Base-by-base conservation (phyloP, 805 yeast species). In the Myxozyma sirexii region DNA sequence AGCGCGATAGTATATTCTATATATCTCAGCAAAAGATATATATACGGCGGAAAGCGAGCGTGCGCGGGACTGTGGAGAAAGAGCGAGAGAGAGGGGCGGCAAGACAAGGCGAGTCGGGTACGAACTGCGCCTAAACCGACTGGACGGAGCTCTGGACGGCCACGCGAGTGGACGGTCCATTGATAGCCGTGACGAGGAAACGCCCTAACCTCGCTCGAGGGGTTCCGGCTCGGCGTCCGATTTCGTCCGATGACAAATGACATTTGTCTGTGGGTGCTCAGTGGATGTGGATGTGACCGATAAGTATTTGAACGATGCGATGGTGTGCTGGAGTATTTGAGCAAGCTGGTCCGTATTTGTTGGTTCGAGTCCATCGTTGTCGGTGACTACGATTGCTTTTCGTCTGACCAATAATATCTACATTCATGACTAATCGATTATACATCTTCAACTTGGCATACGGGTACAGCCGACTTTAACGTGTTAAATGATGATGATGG, bases 111-210 rank as follows among this genome's bases (percentile, higher is more conserved):
- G 49, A 17, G 38, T 27, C 33, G 35, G 15, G 23, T 37, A 4
- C 19, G 35, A n/a, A 29, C n/a, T 43, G 38, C n/a, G 23, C n/a
- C 15, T 24, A 15, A 29, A 15, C 35, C 10, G 15, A n/a, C 33
- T 33, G 23, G 41, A 3, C 24, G 17, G 26, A 29, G 19, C 10
- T 27, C 31, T n/a, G 37, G 19, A 41, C 51, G 51, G 29, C 42
- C 51, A 47, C 51, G 41, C 51, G 51, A 47, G 51, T 47, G 51
- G 51, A 17, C 53, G 53, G 53, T 43, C 15, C 44, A 37, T 43
- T 48, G 53, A 48, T 37, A 48, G 44, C 53, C 53, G 53, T 23
- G 33, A 29, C 10, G 10, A 29, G 3, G n/a, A 13, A 37, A 24
- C 7, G 10, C 42, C 53, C 53, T 38, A 35, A 15, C 33, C 51